Percentiles rank a stretch among this genome's conserved stretches.
These are phyloP conservation scores for Phytophthora cajani DNA, from an alignment of 352 stramenopile genomes.

Conservation along the genomic window DNA sequence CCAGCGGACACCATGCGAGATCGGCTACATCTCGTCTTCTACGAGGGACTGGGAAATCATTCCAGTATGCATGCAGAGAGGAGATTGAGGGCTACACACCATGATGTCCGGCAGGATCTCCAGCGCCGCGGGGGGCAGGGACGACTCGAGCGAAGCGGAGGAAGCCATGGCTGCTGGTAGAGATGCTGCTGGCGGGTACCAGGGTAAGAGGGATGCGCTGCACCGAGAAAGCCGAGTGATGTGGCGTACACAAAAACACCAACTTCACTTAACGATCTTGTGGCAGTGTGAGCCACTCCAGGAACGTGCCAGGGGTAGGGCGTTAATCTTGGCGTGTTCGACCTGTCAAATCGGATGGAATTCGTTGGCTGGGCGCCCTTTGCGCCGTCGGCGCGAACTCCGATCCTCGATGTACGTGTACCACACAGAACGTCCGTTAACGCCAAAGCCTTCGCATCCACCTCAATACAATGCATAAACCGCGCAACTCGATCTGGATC, in stretches of 20 bases:
- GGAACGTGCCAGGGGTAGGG: slow-evolving; percentile 40
- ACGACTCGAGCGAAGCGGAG: slow-evolving; percentile 25
- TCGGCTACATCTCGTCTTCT: background rate
- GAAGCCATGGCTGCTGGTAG: slow-evolving; percentile 25
- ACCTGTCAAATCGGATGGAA: slow-evolving; percentile 27
- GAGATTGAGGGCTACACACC: slow-evolving; percentile 24
- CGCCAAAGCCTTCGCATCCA: background rate
- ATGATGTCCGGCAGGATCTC: slow-evolving; percentile 72
- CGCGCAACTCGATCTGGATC: slow-evolving; percentile 19
- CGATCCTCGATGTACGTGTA: slow-evolving; percentile 15
- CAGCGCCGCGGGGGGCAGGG: slow-evolving; percentile 47
- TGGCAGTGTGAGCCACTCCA: slow-evolving; percentile 30
- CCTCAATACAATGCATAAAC: slow-evolving; percentile 19
- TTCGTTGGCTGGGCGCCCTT: slow-evolving; percentile 35
- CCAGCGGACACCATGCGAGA: background rate
- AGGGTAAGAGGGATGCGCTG: background rate
- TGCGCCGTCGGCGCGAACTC: slow-evolving; percentile 26
- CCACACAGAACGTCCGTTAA: background rate
- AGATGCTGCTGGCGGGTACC: background rate
- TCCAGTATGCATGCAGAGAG: background rate
- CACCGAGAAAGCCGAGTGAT: background rate
- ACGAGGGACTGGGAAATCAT: background rate
- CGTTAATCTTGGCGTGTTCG: slow-evolving; percentile 28
- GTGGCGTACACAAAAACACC: background rate
- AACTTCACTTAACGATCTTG: slow-evolving; percentile 15